Evolutionary conservation across 2,329 filamentous ascomycete genomes (phyloP).

Genomic region (Fonsecaea erecta): DNA sequence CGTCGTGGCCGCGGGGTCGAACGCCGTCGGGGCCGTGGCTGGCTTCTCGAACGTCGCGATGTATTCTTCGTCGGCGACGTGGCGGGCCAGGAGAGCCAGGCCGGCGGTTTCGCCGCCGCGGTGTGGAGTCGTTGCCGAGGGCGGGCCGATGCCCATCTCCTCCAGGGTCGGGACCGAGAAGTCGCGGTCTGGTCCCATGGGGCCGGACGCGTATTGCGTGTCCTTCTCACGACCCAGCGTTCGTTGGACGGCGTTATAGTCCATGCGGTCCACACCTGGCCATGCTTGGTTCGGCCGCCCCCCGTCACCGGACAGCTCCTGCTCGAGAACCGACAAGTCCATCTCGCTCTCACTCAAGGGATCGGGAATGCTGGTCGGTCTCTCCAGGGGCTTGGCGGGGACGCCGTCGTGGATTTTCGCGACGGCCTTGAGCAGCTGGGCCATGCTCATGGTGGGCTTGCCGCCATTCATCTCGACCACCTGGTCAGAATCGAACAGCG

Average conservation of each 20-base stretch:
- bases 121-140: slow-evolving; percentile 65
- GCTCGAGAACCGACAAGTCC: slow-evolving; percentile 50
- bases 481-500: slow-evolving; percentile 74
- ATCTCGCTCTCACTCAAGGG: slow-evolving; percentile 60
- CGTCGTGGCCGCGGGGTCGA: slow-evolving; percentile 73
- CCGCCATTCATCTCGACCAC: slow-evolving; percentile 68
- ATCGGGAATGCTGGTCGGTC: slow-evolving; percentile 65
- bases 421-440: slow-evolving; percentile 67
- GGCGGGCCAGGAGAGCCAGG: slow-evolving; percentile 61
- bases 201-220: slow-evolving; percentile 58
- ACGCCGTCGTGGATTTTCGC: slow-evolving; percentile 55
- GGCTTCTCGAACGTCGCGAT: slow-evolving; percentile 77
- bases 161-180: slow-evolving; percentile 73
- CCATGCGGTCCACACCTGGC: slow-evolving; percentile 48
- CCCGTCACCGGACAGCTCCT: slow-evolving; percentile 47
- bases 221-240: slow-evolving; percentile 52
- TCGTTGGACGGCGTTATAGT: slow-evolving; percentile 65
- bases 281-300: slow-evolving; percentile 46
- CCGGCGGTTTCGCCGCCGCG: slow-evolving; percentile 72
- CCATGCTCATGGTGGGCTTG: slow-evolving; percentile 75
- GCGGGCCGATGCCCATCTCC: slow-evolving; percentile 68
- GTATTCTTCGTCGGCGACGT: slow-evolving; percentile 68
- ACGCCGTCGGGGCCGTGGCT: slow-evolving; percentile 73
- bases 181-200: slow-evolving; percentile 70
- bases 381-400: slow-evolving; percentile 64